These are phyloP conservation scores for Eucalyptus regnans DNA, from an alignment of 345 rosid genomes.

Conservation along the genomic window DNA sequence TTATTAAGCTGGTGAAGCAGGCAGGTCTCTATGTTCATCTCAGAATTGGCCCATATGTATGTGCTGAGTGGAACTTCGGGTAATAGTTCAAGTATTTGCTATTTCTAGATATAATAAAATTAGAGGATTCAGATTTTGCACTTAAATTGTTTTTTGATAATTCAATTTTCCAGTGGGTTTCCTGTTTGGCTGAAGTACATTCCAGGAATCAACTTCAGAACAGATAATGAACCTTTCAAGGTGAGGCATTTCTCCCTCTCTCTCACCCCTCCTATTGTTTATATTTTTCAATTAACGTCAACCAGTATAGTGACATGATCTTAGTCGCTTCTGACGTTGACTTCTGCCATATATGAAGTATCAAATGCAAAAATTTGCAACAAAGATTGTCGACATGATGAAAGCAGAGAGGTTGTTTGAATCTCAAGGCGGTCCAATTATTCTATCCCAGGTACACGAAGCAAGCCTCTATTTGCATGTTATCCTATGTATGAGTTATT, in stretches of 20 bases:
- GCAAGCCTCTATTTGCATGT: background rate
- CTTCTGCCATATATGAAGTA: constrained; percentile 24
- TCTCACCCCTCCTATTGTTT: background rate
- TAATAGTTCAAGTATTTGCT: constrained; percentile 7
- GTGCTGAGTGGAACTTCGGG: constrained; percentile 99
- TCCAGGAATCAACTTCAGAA: constrained; percentile 93
- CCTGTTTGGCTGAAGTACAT: constrained; percentile 99
- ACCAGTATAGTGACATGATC: background rate
- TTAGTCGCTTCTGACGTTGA: background rate
- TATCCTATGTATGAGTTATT: background rate
- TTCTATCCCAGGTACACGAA: constrained; percentile 77
- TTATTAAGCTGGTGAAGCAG: constrained; percentile 69
- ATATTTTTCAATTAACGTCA: background rate
- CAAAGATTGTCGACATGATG: constrained; percentile 89
- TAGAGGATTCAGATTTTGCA: background rate
- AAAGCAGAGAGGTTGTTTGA: constrained; percentile 75
- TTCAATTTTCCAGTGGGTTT: constrained; percentile 54
- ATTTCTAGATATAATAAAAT: background rate
- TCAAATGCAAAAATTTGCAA: constrained; percentile 77
- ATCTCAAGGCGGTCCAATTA: constrained; percentile 97
- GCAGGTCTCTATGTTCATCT: constrained; percentile 93
- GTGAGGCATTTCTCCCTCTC: constrained; percentile 18
- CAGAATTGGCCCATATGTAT: constrained; percentile 97
- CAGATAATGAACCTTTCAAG: constrained; percentile 93
- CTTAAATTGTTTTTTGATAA: background rate